Base-by-base conservation (phyloP, 495 filamentous ascomycete genomes). In the Talaromyces thailandensis region DNA sequence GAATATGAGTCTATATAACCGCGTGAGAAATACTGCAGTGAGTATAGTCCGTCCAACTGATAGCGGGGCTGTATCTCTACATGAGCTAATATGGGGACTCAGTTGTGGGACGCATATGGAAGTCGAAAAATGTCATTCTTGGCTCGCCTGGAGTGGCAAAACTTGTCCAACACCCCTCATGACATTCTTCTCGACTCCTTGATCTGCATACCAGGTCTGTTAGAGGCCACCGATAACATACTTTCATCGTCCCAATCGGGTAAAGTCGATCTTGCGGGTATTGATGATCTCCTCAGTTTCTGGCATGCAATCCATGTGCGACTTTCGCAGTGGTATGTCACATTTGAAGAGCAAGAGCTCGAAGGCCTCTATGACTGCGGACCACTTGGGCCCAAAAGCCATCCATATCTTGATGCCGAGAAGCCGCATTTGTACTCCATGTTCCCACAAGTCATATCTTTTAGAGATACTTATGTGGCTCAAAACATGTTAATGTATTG, bases 31-130 rank as follows among this genome's bases (percentile, higher is more conserved):
- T 25, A 61, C 59, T n/a, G 45, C 59, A 11, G 59, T 61, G 40
- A 31, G 59, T 61, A 26, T 29, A 21, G 14, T 23, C 9, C 24
- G 14, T 23, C 9, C 24, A 29, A 14, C 26, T 16, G 12, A 2
- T 24, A 23, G 16, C 12, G n/a, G 3, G 2, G 11, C 16, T 43
- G 16, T 40, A 24, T 53, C 4, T 53, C 25, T 21, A 11, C n/a
- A 52, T 11, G n/a, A 12, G 23, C 50, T 58, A 3, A 60, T 28
- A 12, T 37, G 11, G 7, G 2, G 9, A 16, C 11, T 3, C 26
- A 61, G 59, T 9, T 61, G 12, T 61, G 59, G 59, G 59, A 61
- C 40, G 59, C 59, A 50, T 61, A 61, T 52, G 59, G 59, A 7
- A 61, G 37, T 8, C 40, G 59, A 35, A 61, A 52, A 31, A 28